Conservation (phyloP, 768 basidiomycete species). For the Sarcodon sp. region DNA sequence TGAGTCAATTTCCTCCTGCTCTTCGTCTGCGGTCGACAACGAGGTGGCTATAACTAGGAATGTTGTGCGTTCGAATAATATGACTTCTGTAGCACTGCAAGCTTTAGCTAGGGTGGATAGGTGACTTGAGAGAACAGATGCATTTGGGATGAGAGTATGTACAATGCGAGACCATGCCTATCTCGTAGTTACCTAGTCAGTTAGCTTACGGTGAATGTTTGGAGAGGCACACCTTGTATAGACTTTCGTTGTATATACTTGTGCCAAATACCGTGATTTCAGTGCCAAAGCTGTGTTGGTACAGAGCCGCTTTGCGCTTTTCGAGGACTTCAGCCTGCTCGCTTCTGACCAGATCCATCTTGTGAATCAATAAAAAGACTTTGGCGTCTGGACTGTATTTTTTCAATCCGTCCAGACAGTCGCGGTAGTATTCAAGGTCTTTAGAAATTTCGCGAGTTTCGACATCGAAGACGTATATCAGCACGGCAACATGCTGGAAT, state of each 20-base stretch:
- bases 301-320: constrained; percentile 62
- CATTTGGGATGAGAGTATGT: constrained; percentile 92
- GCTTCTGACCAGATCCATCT: constrained; percentile 88
- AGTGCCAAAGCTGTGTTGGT: constrained; percentile 50
- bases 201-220: background rate
- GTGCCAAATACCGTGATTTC: constrained; percentile 75
- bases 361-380: constrained; percentile 88
- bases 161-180: constrained; percentile 99
- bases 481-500: constrained; percentile 91
- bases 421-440: constrained; percentile 86
- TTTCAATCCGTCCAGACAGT: constrained; percentile 75
- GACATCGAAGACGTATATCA: constrained; percentile 98
- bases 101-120: constrained; percentile 77
- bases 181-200: constrained; percentile 4
- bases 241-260: constrained; percentile 92
- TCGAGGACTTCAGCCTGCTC: constrained; percentile 47
- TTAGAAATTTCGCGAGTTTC: constrained; percentile 74
- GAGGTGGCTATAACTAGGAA: constrained; percentile 93
- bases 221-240: constrained; percentile 65
- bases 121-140: constrained; percentile 77
- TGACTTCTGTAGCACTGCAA: constrained; percentile 85
- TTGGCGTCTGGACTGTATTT: constrained; percentile 72
- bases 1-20: constrained; percentile 16
- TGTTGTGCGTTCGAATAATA: constrained; percentile 94
- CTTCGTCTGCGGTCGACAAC: constrained; percentile 23